Evolutionary conservation across 2,329 filamentous ascomycete species (phyloP).

Genomic region (Colletotrichum sp.): DNA sequence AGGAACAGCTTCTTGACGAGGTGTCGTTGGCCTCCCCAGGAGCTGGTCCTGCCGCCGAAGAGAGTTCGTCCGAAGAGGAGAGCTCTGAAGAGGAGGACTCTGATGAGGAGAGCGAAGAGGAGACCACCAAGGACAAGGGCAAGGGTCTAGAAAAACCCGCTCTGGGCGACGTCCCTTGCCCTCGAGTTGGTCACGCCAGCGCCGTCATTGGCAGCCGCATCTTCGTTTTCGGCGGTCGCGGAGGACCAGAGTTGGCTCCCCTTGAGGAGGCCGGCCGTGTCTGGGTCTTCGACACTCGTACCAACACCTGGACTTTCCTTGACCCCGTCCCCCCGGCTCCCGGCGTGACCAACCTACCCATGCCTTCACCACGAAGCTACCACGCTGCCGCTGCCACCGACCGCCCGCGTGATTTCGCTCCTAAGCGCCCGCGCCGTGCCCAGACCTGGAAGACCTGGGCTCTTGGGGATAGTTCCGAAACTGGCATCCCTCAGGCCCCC

Average conservation of each 20-base stretch:
- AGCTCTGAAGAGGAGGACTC: neutral
- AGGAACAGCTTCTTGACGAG: slow-evolving; percentile 45
- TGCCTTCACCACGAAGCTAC: slow-evolving; percentile 72
- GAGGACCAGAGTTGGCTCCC: slow-evolving; percentile 70
- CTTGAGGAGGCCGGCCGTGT: slow-evolving; percentile 77
- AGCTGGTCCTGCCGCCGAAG: slow-evolving; percentile 26
- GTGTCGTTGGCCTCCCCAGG: slow-evolving; percentile 42
- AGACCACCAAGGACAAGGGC: slow-evolving; percentile 43
- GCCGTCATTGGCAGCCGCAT: slow-evolving; percentile 72
- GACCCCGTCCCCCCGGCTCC: slow-evolving; percentile 57
- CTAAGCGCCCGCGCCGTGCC: slow-evolving; percentile 35
- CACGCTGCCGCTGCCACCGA: slow-evolving; percentile 66
- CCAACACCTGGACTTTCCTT: slow-evolving; percentile 68
- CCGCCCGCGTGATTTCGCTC: slow-evolving; percentile 58
- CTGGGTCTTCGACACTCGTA: slow-evolving; percentile 75
- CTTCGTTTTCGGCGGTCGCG: slow-evolving; percentile 83
- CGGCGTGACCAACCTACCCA: slow-evolving; percentile 40
- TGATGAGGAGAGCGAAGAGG: neutral
- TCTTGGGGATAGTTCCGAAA: slow-evolving; percentile 56
- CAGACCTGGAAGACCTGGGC: slow-evolving; percentile 62
- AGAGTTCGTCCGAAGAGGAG: neutral
- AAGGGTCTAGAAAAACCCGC: slow-evolving; percentile 20
- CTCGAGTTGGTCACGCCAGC: slow-evolving; percentile 77
- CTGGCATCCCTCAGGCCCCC: slow-evolving; percentile 64
- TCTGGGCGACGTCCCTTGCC: slow-evolving; percentile 59